Conservation (phyloP, 139 green algal species). For the Ettlia oleoabundans region DNA sequence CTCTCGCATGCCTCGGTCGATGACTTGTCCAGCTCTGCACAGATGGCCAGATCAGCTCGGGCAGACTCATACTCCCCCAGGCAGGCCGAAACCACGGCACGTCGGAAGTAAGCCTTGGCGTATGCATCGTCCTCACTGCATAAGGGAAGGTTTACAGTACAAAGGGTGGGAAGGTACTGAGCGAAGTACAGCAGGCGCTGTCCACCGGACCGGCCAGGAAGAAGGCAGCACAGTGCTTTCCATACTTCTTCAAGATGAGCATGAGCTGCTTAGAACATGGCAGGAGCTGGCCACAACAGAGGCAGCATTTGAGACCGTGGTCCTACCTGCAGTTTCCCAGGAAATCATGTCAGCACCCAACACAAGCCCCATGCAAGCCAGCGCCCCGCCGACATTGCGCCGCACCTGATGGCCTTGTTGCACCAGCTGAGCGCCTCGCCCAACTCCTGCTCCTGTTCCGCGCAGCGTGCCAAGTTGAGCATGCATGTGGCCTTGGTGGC, state of each 20-base stretch:
- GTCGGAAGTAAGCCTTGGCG: constrained; percentile 49
- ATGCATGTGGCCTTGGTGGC: constrained; percentile 27
- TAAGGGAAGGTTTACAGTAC: no score
- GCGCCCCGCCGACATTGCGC: not conserved
- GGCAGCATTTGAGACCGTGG: not conserved
- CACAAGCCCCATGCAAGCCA: not conserved
- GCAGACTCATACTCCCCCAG: constrained; percentile 38
- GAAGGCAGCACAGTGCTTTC: no score
- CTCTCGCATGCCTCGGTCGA: constrained; percentile 26
- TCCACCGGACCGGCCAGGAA: no score
- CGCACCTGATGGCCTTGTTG: constrained; percentile 45
- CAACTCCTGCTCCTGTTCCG: constrained; percentile 28
- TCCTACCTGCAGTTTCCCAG: no score
- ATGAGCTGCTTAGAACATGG: not conserved
- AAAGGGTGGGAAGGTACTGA: no score
- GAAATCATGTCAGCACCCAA: no score
- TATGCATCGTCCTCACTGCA: constrained; percentile 27
- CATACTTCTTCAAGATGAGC: no score
- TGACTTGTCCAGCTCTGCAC: constrained; percentile 23
- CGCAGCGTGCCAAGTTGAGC: constrained; percentile 42
- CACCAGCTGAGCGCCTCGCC: constrained; percentile 46
- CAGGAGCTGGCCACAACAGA: not conserved
- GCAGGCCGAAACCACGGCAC: constrained; percentile 10
- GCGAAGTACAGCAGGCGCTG: no score
- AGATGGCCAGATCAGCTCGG: constrained; percentile 25